A percentile compares a stretch with the other conserved stretches of the same genome.
phyloP scores from a whole-genome alignment of 2,329 filamentous ascomycete genomes.

The Aspergillus melleus region DNA sequence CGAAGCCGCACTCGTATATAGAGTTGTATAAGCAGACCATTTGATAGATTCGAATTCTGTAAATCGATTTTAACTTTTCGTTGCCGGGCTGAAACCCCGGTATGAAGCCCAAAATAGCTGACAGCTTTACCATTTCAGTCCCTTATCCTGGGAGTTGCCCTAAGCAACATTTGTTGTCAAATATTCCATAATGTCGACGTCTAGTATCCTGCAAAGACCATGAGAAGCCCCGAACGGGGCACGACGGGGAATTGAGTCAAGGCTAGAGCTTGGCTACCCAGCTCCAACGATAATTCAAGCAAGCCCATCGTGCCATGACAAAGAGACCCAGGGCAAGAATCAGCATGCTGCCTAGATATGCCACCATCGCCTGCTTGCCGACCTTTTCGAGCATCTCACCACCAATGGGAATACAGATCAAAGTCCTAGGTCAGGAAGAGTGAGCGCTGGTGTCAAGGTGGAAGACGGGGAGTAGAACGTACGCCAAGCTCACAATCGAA shows the following conservation, averaged over 20 bases:
- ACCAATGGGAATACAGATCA: constrained; percentile 51
- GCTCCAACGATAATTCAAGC: constrained; percentile 39
- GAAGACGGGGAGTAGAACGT: constrained; percentile 9
- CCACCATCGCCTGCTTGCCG: constrained; percentile 47
- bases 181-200: too few species aligned
- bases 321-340: constrained; percentile 38
- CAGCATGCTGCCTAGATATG: constrained; percentile 47
- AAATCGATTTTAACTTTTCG: too few species aligned
- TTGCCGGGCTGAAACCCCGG: too few species aligned
- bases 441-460: background rate
- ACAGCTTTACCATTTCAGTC: too few species aligned
- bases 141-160: too few species aligned
- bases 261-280: constrained; percentile 37
- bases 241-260: background rate
- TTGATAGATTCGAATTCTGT: too few species aligned
- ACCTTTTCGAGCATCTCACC: constrained; percentile 52
- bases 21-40: background rate
- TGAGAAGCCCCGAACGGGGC: too few species aligned
- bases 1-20: background rate
- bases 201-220: too few species aligned
- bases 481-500: constrained; percentile 50
- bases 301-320: constrained; percentile 39
- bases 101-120: too few species aligned
- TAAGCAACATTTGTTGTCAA: too few species aligned
- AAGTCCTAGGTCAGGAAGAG: constrained; percentile 26